A percentile compares a stretch with the other conserved stretches of the same genome.
These are phyloP conservation scores for Acacia melanoxylon DNA, from an alignment of 306 rosid genomes.

Conservation along the genomic window DNA sequence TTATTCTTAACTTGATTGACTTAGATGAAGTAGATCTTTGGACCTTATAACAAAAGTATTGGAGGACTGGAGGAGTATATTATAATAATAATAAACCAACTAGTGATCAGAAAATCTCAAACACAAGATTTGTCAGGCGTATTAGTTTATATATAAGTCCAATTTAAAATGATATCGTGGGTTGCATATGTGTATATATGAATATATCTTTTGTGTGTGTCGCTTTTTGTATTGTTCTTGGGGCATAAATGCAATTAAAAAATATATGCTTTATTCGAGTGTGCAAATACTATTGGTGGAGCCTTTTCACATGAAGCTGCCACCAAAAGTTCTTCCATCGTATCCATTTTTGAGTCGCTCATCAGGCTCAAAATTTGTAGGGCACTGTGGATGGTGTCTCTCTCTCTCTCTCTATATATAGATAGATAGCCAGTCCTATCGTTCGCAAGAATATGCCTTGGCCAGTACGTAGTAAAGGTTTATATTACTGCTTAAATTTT, in stretches of 20 bases:
- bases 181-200: not conserved
- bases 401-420: too few relatives aligned
- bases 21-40: too few relatives aligned
- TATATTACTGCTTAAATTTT: not conserved
- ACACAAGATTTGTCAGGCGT: conserved; percentile 24
- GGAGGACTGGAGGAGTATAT: not conserved
- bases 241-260: conserved; percentile 24
- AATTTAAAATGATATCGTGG: conserved; percentile 3
- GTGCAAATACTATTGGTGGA: conserved; percentile 34
- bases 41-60: too few relatives aligned
- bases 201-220: not conserved
- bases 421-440: not conserved
- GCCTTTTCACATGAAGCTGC: conserved; percentile 47
- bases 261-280: conserved; percentile 42
- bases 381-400: conserved; percentile 19
- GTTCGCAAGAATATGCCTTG: not conserved
- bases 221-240: conserved; percentile 33
- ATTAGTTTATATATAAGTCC: not conserved
- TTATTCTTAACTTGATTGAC: too few relatives aligned
- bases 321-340: conserved; percentile 32
- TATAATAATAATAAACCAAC: not conserved
- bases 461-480: conserved; percentile 16
- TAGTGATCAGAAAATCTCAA: conserved; percentile 8
- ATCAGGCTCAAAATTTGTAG: conserved; percentile 53
- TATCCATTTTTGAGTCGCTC: conserved; percentile 37